Conservation (phyloP, 176 grass and related monocot species). For the Echinochloa phyllopogon region DNA sequence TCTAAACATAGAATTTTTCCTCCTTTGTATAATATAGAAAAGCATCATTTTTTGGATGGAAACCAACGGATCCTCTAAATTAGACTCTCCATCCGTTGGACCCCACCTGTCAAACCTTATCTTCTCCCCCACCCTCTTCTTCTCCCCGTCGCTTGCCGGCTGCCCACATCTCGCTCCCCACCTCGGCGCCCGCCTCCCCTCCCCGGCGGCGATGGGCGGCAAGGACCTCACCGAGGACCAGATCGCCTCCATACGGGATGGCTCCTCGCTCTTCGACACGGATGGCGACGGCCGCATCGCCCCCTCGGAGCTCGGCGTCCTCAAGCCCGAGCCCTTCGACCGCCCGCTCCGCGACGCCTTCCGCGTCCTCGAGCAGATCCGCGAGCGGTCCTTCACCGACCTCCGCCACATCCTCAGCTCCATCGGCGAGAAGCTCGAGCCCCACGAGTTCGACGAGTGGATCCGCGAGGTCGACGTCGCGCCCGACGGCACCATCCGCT, state of each 20-base stretch:
- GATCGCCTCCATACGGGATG: constrained; percentile 92
- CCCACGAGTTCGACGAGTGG: constrained; percentile 98
- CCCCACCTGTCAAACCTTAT: too few species aligned
- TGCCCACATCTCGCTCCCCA: too few species aligned
- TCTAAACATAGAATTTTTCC: too few species aligned
- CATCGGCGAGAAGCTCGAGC: constrained; percentile 97
- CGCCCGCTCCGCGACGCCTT: constrained; percentile 90
- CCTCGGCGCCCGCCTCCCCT: too few species aligned
- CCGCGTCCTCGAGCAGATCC: constrained; percentile 97
- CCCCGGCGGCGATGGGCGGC: constrained; percentile 59
- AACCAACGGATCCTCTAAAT: too few species aligned
- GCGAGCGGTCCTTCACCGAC: constrained; percentile 79
- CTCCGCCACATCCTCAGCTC: constrained; percentile 94
- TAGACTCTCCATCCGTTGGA: too few species aligned
- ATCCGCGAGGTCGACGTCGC: constrained; percentile 93
- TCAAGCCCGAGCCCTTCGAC: constrained; percentile 91
- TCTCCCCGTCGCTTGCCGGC: too few species aligned
- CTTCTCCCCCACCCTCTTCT: too few species aligned
- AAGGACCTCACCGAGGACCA: constrained; percentile 87
- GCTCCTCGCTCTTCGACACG: constrained; percentile 92
- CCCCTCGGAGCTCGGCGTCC: constrained; percentile 86
- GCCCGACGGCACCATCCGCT: constrained; percentile 86
- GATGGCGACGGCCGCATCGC: constrained; percentile 93
- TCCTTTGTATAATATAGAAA: too few species aligned
- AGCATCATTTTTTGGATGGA: too few species aligned